These are phyloP conservation scores for Crithidia bombi DNA, from an alignment of 208 protist genomes.

Conservation along the genomic window DNA sequence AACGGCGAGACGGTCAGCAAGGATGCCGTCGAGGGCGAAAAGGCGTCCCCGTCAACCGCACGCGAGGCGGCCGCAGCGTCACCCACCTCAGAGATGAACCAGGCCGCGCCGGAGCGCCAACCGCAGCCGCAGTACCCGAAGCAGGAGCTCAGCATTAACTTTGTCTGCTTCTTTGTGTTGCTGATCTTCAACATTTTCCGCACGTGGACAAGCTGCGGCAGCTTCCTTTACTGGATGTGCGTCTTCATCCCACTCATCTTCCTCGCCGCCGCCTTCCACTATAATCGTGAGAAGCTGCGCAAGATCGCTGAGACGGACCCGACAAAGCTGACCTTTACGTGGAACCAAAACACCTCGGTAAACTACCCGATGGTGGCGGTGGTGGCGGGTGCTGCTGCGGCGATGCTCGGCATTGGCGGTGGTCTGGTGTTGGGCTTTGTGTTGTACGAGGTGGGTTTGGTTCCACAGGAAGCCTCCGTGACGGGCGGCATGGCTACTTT, in stretches of 20 bases:
- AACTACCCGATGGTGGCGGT: slow-evolving; percentile 72
- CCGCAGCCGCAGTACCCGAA: slow-evolving; percentile 62
- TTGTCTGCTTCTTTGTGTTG: slow-evolving; percentile 64
- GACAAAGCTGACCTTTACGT: slow-evolving; percentile 52
- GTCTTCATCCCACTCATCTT: slow-evolving; percentile 43
- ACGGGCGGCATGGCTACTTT: slow-evolving; percentile 78
- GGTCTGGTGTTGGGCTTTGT: slow-evolving; percentile 86
- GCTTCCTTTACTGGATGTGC: slow-evolving; percentile 55
- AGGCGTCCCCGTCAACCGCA: not conserved
- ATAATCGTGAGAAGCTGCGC: slow-evolving; percentile 41
- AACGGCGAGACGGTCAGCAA: slow-evolving; percentile 11
- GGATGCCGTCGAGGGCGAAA: slow-evolving; percentile 10
- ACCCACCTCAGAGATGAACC: slow-evolving; percentile 7
- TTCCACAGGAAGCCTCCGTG: slow-evolving; percentile 76
- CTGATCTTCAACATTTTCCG: slow-evolving; percentile 73
- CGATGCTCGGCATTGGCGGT: slow-evolving; percentile 87
- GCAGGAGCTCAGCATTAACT: slow-evolving; percentile 54
- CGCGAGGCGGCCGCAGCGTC: slow-evolving; percentile 6
- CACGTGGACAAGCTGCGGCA: slow-evolving; percentile 44
- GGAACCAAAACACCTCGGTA: slow-evolving; percentile 58
- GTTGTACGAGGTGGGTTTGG: slow-evolving; percentile 76
- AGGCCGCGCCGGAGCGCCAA: not conserved
- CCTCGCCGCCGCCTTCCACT: slow-evolving; percentile 47
- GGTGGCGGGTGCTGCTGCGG: slow-evolving; percentile 70
- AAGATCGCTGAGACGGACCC: slow-evolving; percentile 32